Evolutionary conservation across 1,284 basidiomycete genomes (phyloP), one percentile per base, ranked within the genome.

Genomic region (Wolfiporia cocos): DNA sequence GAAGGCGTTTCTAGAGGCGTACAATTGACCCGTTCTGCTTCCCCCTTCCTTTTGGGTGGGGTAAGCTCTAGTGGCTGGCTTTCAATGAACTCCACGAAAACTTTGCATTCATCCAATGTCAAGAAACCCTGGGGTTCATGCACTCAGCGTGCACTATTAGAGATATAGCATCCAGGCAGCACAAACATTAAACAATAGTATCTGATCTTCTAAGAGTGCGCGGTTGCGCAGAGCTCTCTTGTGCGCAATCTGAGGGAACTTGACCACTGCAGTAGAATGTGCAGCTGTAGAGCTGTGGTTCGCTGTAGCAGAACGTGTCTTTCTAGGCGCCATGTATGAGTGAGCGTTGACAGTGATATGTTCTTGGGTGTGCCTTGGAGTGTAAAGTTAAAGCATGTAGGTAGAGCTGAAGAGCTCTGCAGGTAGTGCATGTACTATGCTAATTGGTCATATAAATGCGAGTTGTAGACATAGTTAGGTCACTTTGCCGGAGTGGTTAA

Each of bases 401-500:
- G n/a, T n/a, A n/a, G n/a, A n/a, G n/a, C n/a, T n/a, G n/a, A n/a
- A n/a, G n/a, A n/a, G n/a, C n/a, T n/a, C n/a, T n/a, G n/a, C n/a
- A n/a, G n/a, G n/a, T n/a, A n/a, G n/a, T n/a, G n/a, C n/a, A n/a
- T n/a, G n/a, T n/a, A n/a, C n/a, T n/a, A n/a, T n/a, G n/a, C n/a
- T n/a, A n/a, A n/a, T n/a, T n/a, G n/a, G n/a, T n/a, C n/a, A n/a
- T n/a, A n/a, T n/a, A n/a, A n/a, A n/a, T n/a, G n/a, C n/a, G n/a
- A n/a, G n/a, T n/a, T n/a, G 26, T 9, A 28, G 14, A 28, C 14
- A 7, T 28, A 28, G 7, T 29, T 28, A 49, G 37, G 82, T 85
- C 82, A 84, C 83, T 84, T 86, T 86, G 83, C 83, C 83, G 82
- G 83, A 86, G 84, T 86, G 83, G 84, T 86, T 86, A 86, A 86